Conservation (phyloP, 768 basidiomycete genomes). For the Auriscalpium microsporum region DNA sequence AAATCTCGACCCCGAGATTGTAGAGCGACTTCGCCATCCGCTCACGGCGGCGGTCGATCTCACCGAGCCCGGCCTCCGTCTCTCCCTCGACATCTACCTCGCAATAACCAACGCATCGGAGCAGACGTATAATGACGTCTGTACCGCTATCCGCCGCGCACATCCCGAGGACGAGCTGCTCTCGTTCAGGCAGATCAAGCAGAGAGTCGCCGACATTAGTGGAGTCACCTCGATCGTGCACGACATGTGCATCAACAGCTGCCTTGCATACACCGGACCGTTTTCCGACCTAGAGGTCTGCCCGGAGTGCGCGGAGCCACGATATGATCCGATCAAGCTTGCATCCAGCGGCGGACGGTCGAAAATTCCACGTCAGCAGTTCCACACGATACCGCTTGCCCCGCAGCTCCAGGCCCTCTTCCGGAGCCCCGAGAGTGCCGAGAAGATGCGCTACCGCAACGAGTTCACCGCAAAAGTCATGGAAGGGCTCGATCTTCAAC, state of each 20-base stretch:
- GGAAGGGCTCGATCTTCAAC: background rate
- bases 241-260: slow-evolving; percentile 14
- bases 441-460: slow-evolving; percentile 6
- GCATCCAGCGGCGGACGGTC: background rate
- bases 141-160: background rate
- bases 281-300: slow-evolving; percentile 7
- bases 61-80: slow-evolving; percentile 1
- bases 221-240: background rate
- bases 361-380: slow-evolving; percentile 8
- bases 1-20: background rate
- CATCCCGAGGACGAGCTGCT: background rate
- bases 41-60: background rate
- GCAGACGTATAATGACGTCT: slow-evolving; percentile 2
- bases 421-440: background rate
- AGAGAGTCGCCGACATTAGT: background rate
- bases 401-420: slow-evolving; percentile 13
- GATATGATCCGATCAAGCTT: slow-evolving; percentile 3
- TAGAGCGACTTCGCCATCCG: slow-evolving; percentile 3
- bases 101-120: slow-evolving; percentile 4
- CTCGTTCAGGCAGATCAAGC: background rate
- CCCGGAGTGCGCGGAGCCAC: slow-evolving; percentile 5
- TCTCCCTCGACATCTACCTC: slow-evolving; percentile 4
- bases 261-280: slow-evolving; percentile 15
- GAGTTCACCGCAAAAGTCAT: background rate
- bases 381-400: slow-evolving; percentile 16